Conservation (phyloP, 202 grass and related monocot species). For the Zoysia matrella region DNA sequence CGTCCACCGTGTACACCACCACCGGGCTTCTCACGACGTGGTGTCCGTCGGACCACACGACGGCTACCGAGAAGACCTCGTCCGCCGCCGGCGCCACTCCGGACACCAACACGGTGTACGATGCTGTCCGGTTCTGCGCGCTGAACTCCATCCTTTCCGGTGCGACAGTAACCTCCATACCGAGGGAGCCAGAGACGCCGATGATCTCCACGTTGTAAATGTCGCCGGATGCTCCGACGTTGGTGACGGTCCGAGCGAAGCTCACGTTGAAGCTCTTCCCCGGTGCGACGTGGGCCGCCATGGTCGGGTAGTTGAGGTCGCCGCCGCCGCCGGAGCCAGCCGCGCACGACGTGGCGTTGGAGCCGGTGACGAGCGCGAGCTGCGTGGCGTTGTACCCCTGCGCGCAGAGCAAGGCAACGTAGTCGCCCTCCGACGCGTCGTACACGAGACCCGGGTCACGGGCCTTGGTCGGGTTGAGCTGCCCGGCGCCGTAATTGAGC, state of each 20-base stretch:
- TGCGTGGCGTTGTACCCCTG: conserved; percentile 33
- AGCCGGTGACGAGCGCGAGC: conserved; percentile 22
- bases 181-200: not conserved
- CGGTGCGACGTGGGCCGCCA: not conserved
- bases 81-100: not conserved
- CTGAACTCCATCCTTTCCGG: not conserved
- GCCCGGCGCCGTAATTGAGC: conserved; percentile 42
- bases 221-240: not conserved
- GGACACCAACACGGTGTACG: not conserved
- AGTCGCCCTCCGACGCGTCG: conserved; percentile 1
- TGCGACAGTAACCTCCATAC: not conserved
- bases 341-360: not conserved
- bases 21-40: not conserved
- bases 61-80: not conserved
- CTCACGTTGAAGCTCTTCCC: conserved; percentile 27
- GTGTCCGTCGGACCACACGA: not conserved
- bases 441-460: conserved; percentile 33
- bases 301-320: conserved; percentile 48
- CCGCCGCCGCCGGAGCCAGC: not conserved
- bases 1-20: not conserved
- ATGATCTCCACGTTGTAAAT: not conserved
- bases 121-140: not conserved
- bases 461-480: conserved; percentile 22
- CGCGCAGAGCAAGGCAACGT: conserved; percentile 18
- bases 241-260: conserved; percentile 45